Evolutionary conservation across 2,329 filamentous ascomycete genomes (phyloP), one percentile per base, ranked within the genome.

Genomic region (Microcera coccophila): DNA sequence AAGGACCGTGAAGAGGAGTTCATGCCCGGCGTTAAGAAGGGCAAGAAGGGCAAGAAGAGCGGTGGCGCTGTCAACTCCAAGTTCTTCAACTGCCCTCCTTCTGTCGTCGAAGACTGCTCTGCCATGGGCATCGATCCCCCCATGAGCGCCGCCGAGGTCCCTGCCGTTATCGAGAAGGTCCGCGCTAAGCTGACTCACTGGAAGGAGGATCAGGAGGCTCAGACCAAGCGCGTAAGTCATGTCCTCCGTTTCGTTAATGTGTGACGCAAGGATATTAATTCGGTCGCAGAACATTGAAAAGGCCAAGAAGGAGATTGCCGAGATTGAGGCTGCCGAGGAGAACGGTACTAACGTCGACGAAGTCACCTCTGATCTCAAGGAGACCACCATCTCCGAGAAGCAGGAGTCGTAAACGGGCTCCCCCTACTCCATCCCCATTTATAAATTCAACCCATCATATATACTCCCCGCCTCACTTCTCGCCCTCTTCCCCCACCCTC

Each of bases 231-330:
- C 73, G 93, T 95, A 72, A 75, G 84, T 59, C 37, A 43, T 18
- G 16, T 71, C 53, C 26, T 29, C n/a, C 28, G 17, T 15, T n/a
- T n/a, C 21, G 11, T n/a, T 15, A 31, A 45, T 20, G 2, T 12
- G 8, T 4, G 15, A 18, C 22, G 28, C 17, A 4, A 24, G 14
- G 41, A 51, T 54, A 45, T 61, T 71, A 61, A 71, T 47, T 7
- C 21, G 7, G 7, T 29, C 31, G 20, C 60, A 97, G 93, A 98
- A 98, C 76, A 85, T 97, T 48, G 87, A 89, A 52, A 95, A 96
- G 71, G 93, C 93, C 48, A 86, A 95, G 75, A 91, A 91, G 69
- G 90, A 96, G 68, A 94, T 98, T 50, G 88, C 90, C 64, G 83
- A 84, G 55, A 80, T 97, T 42, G 91, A 96, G 59, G 68, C 72